Evolutionary conservation across 2,329 filamentous ascomycete genomes (phyloP), one percentile per base, ranked within the genome.

Genomic region (Diaporthe helianthi): DNA sequence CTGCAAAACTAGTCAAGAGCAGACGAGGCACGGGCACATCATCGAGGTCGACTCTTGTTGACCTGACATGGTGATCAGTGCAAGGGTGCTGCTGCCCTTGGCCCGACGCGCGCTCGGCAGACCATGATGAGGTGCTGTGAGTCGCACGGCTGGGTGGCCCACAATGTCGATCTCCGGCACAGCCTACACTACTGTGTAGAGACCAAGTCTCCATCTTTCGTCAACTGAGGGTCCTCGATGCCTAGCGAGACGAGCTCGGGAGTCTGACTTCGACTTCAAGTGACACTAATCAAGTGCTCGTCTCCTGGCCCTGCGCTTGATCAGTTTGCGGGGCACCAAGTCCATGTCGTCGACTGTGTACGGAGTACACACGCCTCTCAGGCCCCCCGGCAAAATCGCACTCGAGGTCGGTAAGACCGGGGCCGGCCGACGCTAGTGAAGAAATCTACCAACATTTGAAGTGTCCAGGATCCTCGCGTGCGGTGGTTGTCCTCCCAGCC

Each of bases 341-440:
- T 26, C 19, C 55, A 49, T 41, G 44, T 26, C 19, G 41, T 41
- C 29, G n/a, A 41, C 26, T 58, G 26, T 54, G 41, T 24, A 41
- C 26, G 51, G 26, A 47, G 41, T 24, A 38, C 36, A 38, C 65
- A 67, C 53, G 44, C 47, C 49, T 65, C 67, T 52, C 64, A 53
- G 51, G n/a, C n/a, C 38, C 24, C 33, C 65, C 65, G 53, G 65
- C 31, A 67, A 36, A 51, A 58, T 24, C 44, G 44, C 41, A 41
- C 31, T 67, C 44, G 2, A 41, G 41, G n/a, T 69, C 71, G 69
- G 71, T 72, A 58, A 74, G 69, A 74, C 69, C 69, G 71, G 72
- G 69, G 73, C 72, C 71, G 64, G 53, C 64, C 73, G 71, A 72
- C 71, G 54, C 67, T 55, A 53, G n/a, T n/a, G n/a, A n/a, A n/a